These are phyloP conservation scores for Scalesia atractyloides DNA, from an alignment of 129 eudicot genomes.

Conservation along the genomic window DNA sequence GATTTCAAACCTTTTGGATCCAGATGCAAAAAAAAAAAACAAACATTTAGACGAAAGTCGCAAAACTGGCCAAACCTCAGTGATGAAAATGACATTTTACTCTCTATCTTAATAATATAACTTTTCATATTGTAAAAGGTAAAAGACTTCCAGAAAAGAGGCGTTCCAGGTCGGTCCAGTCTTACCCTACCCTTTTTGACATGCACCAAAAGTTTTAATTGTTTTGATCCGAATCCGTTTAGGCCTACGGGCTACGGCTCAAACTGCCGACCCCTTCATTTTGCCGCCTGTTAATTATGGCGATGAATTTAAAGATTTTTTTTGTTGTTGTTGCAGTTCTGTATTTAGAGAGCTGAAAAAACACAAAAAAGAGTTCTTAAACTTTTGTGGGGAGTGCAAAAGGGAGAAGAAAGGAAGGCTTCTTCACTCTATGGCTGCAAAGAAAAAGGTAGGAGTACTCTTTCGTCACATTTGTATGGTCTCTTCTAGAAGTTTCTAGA, in stretches of 20 bases:
- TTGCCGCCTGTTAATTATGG: not conserved
- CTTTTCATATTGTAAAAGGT: not conserved
- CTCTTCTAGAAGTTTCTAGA: not conserved
- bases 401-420: slow-evolving; percentile 79
- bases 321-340: slow-evolving; percentile 45
- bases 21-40: no score
- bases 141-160: not conserved
- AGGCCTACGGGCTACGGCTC: no score
- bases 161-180: not conserved
- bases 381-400: slow-evolving; percentile 86
- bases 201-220: not conserved
- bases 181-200: not conserved
- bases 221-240: not conserved
- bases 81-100: not conserved
- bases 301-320: not conserved
- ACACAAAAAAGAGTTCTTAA: slow-evolving; percentile 70
- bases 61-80: no score
- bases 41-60: no score
- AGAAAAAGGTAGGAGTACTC: slow-evolving; percentile 50
- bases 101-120: not conserved
- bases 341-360: slow-evolving; percentile 77
- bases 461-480: not conserved
- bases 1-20: no score
- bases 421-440: slow-evolving; percentile 51
- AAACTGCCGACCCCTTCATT: not conserved